Percentiles rank a stretch among this genome's conserved stretches.
These are phyloP conservation scores for Salinomyces thailandicus DNA, from an alignment of 2,329 filamentous ascomycete genomes.

Conservation along the genomic window DNA sequence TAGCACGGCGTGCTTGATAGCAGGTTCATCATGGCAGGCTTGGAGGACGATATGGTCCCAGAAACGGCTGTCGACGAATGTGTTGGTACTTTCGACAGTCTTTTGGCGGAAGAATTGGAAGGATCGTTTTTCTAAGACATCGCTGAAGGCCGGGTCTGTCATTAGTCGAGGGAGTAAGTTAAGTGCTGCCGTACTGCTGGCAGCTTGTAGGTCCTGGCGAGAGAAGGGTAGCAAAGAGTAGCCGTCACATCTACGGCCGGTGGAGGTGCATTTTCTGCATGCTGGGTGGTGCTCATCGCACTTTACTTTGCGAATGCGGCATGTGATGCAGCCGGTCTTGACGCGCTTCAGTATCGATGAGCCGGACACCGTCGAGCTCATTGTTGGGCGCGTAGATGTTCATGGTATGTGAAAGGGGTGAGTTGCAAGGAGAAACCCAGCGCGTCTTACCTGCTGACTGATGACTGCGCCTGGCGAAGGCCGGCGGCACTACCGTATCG, in stretches of 20 bases:
- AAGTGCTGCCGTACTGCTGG: constrained; percentile 1
- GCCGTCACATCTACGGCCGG: constrained; percentile 48
- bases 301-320: constrained; percentile 6
- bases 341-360: constrained; percentile 2
- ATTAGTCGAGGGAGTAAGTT: constrained; percentile 8
- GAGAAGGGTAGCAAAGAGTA: constrained; percentile 27
- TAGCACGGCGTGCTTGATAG: constrained; percentile 24
- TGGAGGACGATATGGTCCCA: constrained; percentile 23
- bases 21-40: constrained; percentile 20
- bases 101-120: constrained; percentile 22
- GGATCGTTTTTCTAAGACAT: constrained; percentile 19
- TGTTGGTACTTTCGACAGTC: constrained; percentile 11
- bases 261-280: constrained; percentile 44
- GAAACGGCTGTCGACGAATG: constrained; percentile 7
- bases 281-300: constrained; percentile 46
- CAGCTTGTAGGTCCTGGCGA: constrained; percentile 7
- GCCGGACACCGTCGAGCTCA: no score
- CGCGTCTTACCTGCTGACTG: no score
- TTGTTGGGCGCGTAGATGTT: no score
- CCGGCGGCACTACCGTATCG: no score
- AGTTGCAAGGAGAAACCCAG: no score
- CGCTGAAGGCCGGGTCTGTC: constrained; percentile 14
- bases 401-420: no score
- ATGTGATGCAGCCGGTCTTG: constrained; percentile 8
- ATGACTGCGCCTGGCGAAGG: no score